Evolutionary conservation across 2,329 filamentous ascomycete genomes (phyloP), one percentile per base, ranked within the genome.

Genomic region (Lecanoromycetidae sp.): DNA sequence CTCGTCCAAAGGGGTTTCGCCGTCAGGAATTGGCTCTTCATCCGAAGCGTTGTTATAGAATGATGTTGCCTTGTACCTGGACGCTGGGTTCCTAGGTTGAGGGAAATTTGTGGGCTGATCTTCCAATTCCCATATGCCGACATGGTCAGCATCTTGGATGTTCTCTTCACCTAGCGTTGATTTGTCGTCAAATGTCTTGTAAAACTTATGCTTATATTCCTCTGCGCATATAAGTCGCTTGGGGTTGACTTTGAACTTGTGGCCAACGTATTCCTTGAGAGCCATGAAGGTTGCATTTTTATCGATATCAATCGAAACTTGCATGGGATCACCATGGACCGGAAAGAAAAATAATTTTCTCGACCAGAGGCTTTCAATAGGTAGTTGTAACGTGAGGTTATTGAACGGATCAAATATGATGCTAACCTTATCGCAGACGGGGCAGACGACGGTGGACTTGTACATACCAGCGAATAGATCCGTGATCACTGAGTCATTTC

Each of bases 371-470:
- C 82, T 87, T 61, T 91, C 83, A 46, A 94, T 78, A 0, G 91
- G 91, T 27, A 98, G 70, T 48, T 93, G 91, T 20, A 98, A 70
- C 0, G 91, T 95, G 50, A 98, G 68, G 55, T 93, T 91, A 63
- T 87, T 95, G 71, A 94, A 98, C 0, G 91, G 91, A 61, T 98
- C 91, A 60, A 98, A 98, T 0, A 91, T 96, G 57, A 98, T 94
- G 75, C 88, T 95, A 65, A 96, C 84, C 67, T 96, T 98, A 56
- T 82, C 76, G 63, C 91, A 98, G 6, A 75, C 76, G 0, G 91
- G 91, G 60, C 91, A 98, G 53, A 91, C 82, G 53, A 98, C 76
- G 0, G 90, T 96, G 36, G 93, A 96, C 68, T 96, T 95, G 75
- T 96, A 98, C 75, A 96, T 87, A 53, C 91, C 91, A 19, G 87